Base-by-base conservation (phyloP, 176 grass and related monocot genomes). In the Coix lacrymajobi region DNA sequence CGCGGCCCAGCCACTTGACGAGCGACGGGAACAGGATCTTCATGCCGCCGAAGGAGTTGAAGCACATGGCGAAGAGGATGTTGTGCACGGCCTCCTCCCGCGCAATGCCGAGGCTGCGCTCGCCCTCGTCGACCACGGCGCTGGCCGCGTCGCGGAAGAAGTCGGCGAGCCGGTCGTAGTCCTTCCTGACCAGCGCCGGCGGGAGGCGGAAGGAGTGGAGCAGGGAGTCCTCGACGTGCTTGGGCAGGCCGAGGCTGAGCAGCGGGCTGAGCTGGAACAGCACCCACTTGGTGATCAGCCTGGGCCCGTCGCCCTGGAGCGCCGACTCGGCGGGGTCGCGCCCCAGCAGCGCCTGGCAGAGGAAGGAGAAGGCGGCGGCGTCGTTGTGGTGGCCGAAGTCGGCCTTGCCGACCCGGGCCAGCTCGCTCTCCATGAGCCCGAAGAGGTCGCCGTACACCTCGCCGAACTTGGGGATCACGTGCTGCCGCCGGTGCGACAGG, bases 11-110 rank as follows among this genome's bases (percentile, higher is more conserved):
- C 85, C 74, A 94, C 83, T 99, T 99, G 29, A 99, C 44, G 57
- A 99, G 24, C 34, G 80, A 62, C 20, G 97, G 88, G 82, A 99
- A 90, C 66, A 96, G 58, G 57, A 99, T 73, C 66, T 87, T 99
- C 76, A 99, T 83, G 4, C 97, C 97, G 69, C 97, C 89, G 80
- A 94, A 99, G 45, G 97, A 87, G 85, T 99, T 99, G 93, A 99
- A 99, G 92, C 93, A 96, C 75, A 89, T 87, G 31, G 97, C 97
- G 81, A 96, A 99, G 29, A 99, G n/a, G 82, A 99, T 86, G 89
- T 99, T 99, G 84, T 99, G 97, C 46, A 94, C 28, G 1, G 97
- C 83, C 85, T 99, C 97, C 24, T 96, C 93, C 8, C 90, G 43
- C 15, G 93, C 70, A 16, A 99, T 63, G 52, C 97, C 97, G 57